Conservation (phyloP, 441 rosid genomes). For the Brassica balearica region DNA sequence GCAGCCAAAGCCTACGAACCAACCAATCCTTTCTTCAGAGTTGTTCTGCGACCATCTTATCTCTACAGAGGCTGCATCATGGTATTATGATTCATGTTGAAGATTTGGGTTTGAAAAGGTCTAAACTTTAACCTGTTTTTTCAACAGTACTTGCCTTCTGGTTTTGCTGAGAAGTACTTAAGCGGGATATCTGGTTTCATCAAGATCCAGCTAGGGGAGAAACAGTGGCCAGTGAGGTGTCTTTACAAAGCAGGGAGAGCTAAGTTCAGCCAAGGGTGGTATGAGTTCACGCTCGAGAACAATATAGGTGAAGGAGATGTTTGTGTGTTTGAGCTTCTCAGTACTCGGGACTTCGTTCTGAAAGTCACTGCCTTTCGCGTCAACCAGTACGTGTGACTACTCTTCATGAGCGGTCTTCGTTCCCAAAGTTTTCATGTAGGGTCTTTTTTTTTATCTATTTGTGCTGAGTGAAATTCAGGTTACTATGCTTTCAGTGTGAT, state of each 20-base stretch:
- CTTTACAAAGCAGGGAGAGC: conserved; percentile 84
- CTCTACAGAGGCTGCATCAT: conserved; percentile 92
- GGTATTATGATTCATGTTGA: conserved; percentile 41
- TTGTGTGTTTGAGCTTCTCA: conserved; percentile 79
- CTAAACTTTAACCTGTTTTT: not conserved
- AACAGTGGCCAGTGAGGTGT: conserved; percentile 88
- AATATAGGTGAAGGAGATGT: conserved; percentile 93
- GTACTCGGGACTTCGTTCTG: conserved; percentile 67
- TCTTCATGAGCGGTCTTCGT: conserved; percentile 7
- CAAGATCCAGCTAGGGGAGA: conserved; percentile 75
- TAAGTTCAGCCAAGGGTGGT: conserved; percentile 93
- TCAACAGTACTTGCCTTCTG: conserved; percentile 82
- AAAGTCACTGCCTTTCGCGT: conserved; percentile 80
- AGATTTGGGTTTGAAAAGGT: not conserved
- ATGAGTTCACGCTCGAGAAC: conserved; percentile 81
- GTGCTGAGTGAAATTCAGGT: conserved; percentile 34
- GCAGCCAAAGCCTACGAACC: conserved; percentile 91
- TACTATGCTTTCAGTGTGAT: conserved; percentile 28
- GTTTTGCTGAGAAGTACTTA: conserved; percentile 84
- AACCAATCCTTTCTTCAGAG: conserved; percentile 86
- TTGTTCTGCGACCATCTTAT: conserved; percentile 92
- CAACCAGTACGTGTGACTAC: conserved; percentile 31
- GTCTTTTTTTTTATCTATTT: conserved; percentile 2
- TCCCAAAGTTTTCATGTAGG: conserved; percentile 22
- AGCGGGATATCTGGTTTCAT: conserved; percentile 85